A percentile compares a stretch with the other conserved stretches of the same genome.
Conservation (phyloP, 164 flowering plant genomes). For the Cinnamomum micranthum region DNA sequence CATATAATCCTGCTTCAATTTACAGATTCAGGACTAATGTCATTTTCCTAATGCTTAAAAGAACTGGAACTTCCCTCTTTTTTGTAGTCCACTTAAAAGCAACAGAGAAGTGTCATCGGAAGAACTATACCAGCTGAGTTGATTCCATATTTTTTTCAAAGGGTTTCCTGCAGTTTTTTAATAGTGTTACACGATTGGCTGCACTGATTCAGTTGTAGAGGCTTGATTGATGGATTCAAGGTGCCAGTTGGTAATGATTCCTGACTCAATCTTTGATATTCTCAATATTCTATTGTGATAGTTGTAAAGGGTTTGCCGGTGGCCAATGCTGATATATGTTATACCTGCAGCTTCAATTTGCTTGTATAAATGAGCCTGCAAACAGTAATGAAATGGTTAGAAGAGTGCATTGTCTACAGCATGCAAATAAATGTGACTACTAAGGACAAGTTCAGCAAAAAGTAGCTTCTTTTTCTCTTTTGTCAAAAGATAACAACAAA, state of each 20-base stretch:
- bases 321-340: constrained; percentile 83
- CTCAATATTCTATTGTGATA: constrained; percentile 52
- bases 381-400: background rate
- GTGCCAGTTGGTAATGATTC: constrained; percentile 47
- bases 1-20: too few species aligned
- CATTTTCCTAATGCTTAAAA: too few species aligned
- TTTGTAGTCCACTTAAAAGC: too few species aligned
- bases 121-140: background rate
- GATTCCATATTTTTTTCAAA: background rate
- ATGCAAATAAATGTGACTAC: background rate
- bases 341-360: constrained; percentile 72
- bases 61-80: too few species aligned
- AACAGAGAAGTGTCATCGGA: background rate
- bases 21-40: too few species aligned
- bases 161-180: background rate
- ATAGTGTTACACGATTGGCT: constrained; percentile 6
- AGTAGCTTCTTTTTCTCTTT: background rate
- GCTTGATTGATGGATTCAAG: constrained; percentile 39
- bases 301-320: constrained; percentile 59
- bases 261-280: constrained; percentile 44
- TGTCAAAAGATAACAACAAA: too few species aligned
- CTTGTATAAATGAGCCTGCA: constrained; percentile 72
- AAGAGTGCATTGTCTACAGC: background rate
- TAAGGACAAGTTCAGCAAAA: background rate
- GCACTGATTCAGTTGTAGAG: constrained; percentile 15